Evolutionary conservation across 108 stramenopile species (phyloP).

Genomic region (Mayamaea pseudoterrestris): DNA sequence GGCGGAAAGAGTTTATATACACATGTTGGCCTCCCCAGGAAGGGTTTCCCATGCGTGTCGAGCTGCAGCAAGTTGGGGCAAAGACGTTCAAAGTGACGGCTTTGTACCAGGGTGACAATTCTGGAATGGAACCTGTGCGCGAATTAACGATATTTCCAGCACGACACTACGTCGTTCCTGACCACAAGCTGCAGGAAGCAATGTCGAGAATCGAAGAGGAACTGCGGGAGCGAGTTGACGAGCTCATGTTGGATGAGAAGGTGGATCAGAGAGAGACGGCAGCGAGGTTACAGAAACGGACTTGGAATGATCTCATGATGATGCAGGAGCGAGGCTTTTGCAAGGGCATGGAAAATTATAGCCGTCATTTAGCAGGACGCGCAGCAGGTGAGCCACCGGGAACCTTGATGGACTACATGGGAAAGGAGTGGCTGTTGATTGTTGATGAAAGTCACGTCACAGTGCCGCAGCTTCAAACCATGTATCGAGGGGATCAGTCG

Average conservation of each 20-base stretch:
- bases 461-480: constrained; percentile 57
- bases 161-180: constrained; percentile 37
- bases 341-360: constrained; percentile 65
- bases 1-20: neutral
- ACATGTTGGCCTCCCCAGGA: constrained; percentile 44
- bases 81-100: neutral
- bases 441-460: constrained; percentile 75
- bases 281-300: constrained; percentile 25
- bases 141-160: constrained; percentile 52
- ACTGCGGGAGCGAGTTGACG: constrained; percentile 17
- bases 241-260: constrained; percentile 13
- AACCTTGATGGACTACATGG: constrained; percentile 56
- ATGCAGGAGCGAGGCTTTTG: constrained; percentile 50
- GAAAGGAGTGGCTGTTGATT: constrained; percentile 48
- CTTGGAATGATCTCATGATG: constrained; percentile 9
- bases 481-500: constrained; percentile 57
- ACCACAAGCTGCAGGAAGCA: constrained; percentile 34
- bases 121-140: constrained; percentile 11
- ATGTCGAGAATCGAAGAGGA: constrained; percentile 38
- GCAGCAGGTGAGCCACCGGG: constrained; percentile 42
- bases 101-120: constrained; percentile 7
- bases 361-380: constrained; percentile 47
- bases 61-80: constrained; percentile 1
- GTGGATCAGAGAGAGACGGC: constrained; percentile 37
- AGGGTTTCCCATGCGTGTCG: constrained; percentile 21